These are phyloP conservation scores for Cylindrotheca fusiformis DNA, from an alignment of 108 stramenopile genomes.

Conservation along the genomic window DNA sequence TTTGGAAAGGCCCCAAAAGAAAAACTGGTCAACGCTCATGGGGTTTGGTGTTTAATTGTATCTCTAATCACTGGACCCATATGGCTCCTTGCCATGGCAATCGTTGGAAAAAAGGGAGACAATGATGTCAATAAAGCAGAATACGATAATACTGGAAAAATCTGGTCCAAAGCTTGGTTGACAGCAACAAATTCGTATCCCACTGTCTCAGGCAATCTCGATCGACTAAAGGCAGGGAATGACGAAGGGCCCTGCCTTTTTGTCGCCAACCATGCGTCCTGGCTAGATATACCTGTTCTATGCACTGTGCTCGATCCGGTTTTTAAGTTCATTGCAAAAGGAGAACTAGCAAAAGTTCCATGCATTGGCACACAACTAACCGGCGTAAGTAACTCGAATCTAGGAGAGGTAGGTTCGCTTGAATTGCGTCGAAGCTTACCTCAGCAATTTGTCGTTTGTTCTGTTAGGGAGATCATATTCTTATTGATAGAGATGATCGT, in stretches of 20 bases:
- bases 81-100: constrained; percentile 56
- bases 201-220: constrained; percentile 48
- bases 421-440: background rate
- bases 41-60: constrained; percentile 46
- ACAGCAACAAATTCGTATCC: constrained; percentile 58
- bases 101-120: constrained; percentile 28
- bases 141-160: constrained; percentile 68
- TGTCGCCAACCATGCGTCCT: constrained; percentile 80
- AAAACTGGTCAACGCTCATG: constrained; percentile 63
- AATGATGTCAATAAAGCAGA: constrained; percentile 58
- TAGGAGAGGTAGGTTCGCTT: background rate
- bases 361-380: constrained; percentile 72
- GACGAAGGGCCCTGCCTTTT: constrained; percentile 51
- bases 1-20: constrained; percentile 28
- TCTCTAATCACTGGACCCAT: constrained; percentile 54
- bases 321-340: constrained; percentile 87
- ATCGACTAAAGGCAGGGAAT: constrained; percentile 22
- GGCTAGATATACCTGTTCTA: constrained; percentile 78
- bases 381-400: constrained; percentile 55
- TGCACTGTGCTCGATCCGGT: constrained; percentile 73
- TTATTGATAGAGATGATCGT: constrained; percentile 74
- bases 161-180: constrained; percentile 68
- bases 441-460: background rate
- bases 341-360: constrained; percentile 58
- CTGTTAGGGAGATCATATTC: constrained; percentile 67